Conservation (phyloP, 345 rosid genomes). For the Gossypium longicalyx region DNA sequence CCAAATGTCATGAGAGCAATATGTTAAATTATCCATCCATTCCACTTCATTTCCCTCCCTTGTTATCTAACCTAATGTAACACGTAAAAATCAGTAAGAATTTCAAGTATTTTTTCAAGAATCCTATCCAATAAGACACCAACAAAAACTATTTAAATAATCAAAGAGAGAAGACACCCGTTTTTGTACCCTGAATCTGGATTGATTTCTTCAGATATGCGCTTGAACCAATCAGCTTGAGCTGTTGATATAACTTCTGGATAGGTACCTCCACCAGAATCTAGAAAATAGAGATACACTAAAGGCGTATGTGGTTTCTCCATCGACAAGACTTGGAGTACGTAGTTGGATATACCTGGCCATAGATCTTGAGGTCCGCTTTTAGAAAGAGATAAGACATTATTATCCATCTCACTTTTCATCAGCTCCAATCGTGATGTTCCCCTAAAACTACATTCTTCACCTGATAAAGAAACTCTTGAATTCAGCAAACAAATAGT, state of each 20-base stretch:
- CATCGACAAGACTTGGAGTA: slow-evolving; percentile 40
- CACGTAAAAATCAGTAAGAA: neutral
- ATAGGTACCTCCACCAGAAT: slow-evolving; percentile 93
- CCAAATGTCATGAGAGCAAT: neutral
- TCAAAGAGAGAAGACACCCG: neutral
- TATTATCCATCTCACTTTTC: slow-evolving; percentile 44
- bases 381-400: slow-evolving; percentile 43
- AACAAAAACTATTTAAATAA: neutral
- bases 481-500: neutral
- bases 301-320: slow-evolving; percentile 31
- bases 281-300: slow-evolving; percentile 67
- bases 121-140: neutral
- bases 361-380: slow-evolving; percentile 61
- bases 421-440: slow-evolving; percentile 52
- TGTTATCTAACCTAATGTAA: neutral
- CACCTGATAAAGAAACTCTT: slow-evolving; percentile 20
- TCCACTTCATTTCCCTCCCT: neutral
- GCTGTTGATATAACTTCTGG: slow-evolving; percentile 71
- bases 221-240: slow-evolving; percentile 74
- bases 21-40: neutral
- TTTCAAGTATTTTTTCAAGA: neutral
- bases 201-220: slow-evolving; percentile 48
- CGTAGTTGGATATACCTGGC: slow-evolving; percentile 87
- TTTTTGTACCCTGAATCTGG: slow-evolving; percentile 55
- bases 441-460: slow-evolving; percentile 50